Evolutionary conservation across 768 basidiomycete species (phyloP), one percentile per base, ranked within the genome.

Genomic region (Exidia glandulosa): DNA sequence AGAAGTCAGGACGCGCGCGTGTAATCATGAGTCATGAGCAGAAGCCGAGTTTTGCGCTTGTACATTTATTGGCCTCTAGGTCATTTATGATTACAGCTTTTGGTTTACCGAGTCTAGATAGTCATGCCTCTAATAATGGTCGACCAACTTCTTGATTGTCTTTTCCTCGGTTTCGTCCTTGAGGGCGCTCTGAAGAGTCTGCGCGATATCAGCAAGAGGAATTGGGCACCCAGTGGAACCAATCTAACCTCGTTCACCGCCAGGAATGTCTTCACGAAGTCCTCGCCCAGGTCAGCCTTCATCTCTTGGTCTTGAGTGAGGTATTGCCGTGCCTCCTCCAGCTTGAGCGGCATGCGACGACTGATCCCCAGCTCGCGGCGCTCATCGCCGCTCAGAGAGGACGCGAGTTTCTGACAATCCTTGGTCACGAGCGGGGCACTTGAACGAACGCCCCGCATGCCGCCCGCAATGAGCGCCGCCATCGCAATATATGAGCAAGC

Each of bases 401-500:
- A 77, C 6, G 79, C 81, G 12, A 61, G 31, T 31, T 59, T 68
- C 0, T 64, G 60, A 58, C 75, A 76, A 54, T 79, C 77, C 59
- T 71, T 65, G 25, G 76, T 68, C 7, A 36, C 63, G 56, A 87
- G 73, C 57, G 68, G 63, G 23, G 64, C 63, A 23, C 69, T 64
- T 2, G 75, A 70, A 27, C 30, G 32, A 31, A 90, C 73, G 0
- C 84, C 87, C 0, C 69, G 63, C 31, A 78, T 61, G 0, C 86
- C 88, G 6, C 77, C 79, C 2, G 75, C 80, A 37, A 89, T 63
- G 3, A 87, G 62, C 0, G 74, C 79, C 0, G 85, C 81, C 7
- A 87, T 65, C 1, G 77, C 83, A 19, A 88, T 66, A 66, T 90
- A 79, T 1, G 80, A 82, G 66, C 79, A 84, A 0, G 84, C 77